These are phyloP conservation scores for Fusarium longipes DNA, from an alignment of 2,329 filamentous ascomycete species.

Conservation along the genomic window DNA sequence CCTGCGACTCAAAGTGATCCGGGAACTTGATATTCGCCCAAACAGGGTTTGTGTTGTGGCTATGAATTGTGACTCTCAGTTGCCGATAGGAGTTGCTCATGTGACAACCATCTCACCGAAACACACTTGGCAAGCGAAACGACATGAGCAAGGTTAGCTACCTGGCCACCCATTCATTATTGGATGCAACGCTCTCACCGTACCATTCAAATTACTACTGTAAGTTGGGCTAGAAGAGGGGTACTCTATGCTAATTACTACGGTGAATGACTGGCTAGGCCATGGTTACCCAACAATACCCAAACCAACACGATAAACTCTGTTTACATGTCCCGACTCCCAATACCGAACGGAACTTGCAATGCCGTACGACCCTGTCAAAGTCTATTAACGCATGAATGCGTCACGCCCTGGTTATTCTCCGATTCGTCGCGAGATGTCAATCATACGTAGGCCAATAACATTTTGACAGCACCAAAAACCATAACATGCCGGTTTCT, in stretches of 20 bases:
- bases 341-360: no score
- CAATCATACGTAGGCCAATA: background rate
- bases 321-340: background rate
- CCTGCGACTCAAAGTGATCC: background rate
- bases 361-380: background rate
- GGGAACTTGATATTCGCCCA: no score
- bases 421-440: slow-evolving; percentile 8
- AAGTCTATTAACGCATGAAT: background rate
- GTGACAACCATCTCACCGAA: no score
- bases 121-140: no score
- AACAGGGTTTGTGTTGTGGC: no score
- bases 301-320: background rate
- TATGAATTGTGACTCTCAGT: background rate
- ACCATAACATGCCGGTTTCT: background rate
- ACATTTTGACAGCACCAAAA: background rate
- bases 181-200: no score
- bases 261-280: no score
- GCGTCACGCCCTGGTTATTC: background rate
- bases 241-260: no score
- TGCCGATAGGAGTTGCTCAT: background rate
- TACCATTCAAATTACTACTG: no score
- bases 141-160: no score
- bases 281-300: background rate
- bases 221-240: no score
- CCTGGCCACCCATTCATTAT: no score